Evolutionary conservation across 306 rosid species (phyloP), one percentile per base, ranked within the genome.

Genomic region (Sicyos edulis): DNA sequence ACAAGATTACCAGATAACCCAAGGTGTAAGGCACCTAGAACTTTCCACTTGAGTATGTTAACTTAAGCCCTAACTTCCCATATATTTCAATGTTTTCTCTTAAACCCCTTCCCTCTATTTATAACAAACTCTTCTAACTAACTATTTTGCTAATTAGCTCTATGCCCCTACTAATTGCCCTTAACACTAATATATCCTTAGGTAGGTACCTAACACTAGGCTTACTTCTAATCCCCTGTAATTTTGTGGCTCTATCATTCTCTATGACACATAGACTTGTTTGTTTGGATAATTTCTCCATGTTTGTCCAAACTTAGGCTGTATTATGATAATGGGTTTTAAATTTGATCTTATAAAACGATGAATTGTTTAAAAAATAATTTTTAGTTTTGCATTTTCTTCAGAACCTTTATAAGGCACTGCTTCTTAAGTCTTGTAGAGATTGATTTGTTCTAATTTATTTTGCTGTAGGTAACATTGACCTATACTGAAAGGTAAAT

Each of bases 401-500:
- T 26, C 10, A 6, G 10, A 59, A 59, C 66, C 66, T 57, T 34
- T 61, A 15, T 11, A 26, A 26, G 29, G 29, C 29, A 26, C 29
- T 3, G 3, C 29, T 26, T 26, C 67, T 37, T 68, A 40, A 10
- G 49, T 76, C 62, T 10, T 53, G 50, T 34, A 68, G 65, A 47
- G 56, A n/a, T 51, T 72, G 79, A 65, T 68, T 60, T 49, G 19
- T 60, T 74, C 70, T 45, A 59, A 58, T 59, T 74, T 61, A 44
- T 24, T 74, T 74, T 42, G 14, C 47, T 74, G 70, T 89, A 93
- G 99, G 70, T 74, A 15, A 66, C 83, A 0, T 79, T 69, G 80
- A 80, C 82, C 64, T 93, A 87, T 70, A 84, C 95, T 0, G 96
- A 87, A 77, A 91, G 96, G 99, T 91, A 77, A 78, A 73, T 32